Evolutionary conservation across 2,329 filamentous ascomycete genomes (phyloP), one percentile per base, ranked within the genome.

Genomic region (Claviceps maximensis): DNA sequence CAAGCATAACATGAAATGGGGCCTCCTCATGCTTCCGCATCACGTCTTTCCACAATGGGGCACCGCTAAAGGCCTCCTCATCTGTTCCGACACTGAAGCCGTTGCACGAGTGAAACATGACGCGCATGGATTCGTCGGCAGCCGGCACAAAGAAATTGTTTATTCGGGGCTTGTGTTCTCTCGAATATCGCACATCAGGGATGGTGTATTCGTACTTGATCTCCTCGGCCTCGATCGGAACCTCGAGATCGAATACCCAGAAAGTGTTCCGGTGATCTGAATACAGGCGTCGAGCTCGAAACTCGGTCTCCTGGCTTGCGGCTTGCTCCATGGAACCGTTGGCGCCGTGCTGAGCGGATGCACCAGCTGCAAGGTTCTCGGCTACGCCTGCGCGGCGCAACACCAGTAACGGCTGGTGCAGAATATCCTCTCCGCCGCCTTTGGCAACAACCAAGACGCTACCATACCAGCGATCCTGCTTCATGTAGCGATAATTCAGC

Each of bases 81-180:
- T 95, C 86, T 3, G 89, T 91, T 52, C 86, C 87, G 41, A 93
- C 78, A 59, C 87, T 91, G 72, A 98, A 98, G 17, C 93, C 94
- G 67, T 98, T 98, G 72, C 93, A 96, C 54, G 88, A 95, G 72
- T 96, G 87, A 70, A 96, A 98, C 88, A 97, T 95, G 64, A 96
- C 87, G 65, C 95, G 89, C 91, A 98, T 97, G 4, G 87, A 87
- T 68, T 96, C 84, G 46, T 82, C 80, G 54, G 77, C 75, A 13
- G 87, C 88, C 13, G 93, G 91, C 4, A 97, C 81, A 75, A 86
- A 95, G 69, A 98, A 98, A 49, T 59, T 80, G 71, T 77, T 95
- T 72, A 66, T 69, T 55, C 71, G 73, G 7, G 75, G 74, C 64
- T 81, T 79, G 57, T 73, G 74, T 41, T 73, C 69, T 58, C 77